A percentile compares a stretch with the other conserved stretches of the same genome.
Conservation (phyloP, 1,139 yeast genomes). For the Debaryomyces sp. region DNA sequence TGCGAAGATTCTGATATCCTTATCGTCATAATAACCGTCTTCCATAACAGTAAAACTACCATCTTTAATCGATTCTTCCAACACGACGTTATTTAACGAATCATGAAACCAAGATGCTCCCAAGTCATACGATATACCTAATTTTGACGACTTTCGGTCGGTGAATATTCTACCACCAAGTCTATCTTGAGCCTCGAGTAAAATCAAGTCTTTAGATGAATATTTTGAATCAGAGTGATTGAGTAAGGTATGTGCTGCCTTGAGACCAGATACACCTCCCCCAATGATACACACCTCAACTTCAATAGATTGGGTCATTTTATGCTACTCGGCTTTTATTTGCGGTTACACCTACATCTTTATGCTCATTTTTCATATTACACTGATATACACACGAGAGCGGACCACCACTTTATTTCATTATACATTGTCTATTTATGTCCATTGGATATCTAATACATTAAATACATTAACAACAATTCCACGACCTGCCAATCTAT, state of each 20-base stretch:
- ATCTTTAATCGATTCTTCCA: constrained; percentile 31
- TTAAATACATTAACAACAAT: not conserved
- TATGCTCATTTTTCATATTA: not conserved
- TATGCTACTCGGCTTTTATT: not conserved
- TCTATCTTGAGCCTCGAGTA: constrained; percentile 54
- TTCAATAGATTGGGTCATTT: constrained; percentile 2
- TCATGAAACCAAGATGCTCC: constrained; percentile 96
- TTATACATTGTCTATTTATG: not conserved
- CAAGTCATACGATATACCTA: constrained; percentile 57
- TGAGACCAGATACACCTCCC: constrained; percentile 82
- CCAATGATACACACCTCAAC: constrained; percentile 55
- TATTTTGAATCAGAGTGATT: constrained; percentile 33
- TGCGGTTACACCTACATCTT: not conserved
- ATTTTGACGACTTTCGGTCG: constrained; percentile 29
- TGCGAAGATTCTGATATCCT: constrained; percentile 42
- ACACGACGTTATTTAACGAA: constrained; percentile 62
- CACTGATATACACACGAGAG: not conserved
- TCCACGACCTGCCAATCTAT: not conserved
- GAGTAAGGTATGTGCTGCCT: constrained; percentile 67
- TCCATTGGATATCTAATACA: not conserved
- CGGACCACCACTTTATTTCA: not conserved
- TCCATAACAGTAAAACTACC: constrained; percentile 26
- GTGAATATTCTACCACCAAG: constrained; percentile 51
- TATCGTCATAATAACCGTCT: constrained; percentile 57
- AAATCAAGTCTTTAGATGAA: constrained; percentile 32